A percentile compares a stretch with the other conserved stretches of the same genome.
Evolutionary conservation across 768 basidiomycete genomes (phyloP).

Genomic region (Agrocybe chaxingu): DNA sequence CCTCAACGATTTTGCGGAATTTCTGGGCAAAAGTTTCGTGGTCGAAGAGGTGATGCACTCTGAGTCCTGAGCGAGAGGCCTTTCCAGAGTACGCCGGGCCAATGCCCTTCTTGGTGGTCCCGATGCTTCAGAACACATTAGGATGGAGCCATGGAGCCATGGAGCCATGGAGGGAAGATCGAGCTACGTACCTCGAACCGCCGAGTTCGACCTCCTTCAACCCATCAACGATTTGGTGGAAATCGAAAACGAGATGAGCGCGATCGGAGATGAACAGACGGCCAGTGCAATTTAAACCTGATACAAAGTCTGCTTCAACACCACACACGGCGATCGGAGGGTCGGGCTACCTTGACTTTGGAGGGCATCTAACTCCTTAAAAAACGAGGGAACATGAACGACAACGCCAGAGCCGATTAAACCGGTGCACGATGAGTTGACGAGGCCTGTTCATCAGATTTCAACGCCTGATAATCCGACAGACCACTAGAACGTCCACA

Average conservation of each 20-base stretch:
- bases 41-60: slow-evolving; percentile 96
- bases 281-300: slow-evolving; percentile 81
- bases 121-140: slow-evolving; percentile 57
- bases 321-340: neutral
- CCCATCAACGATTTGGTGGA: slow-evolving; percentile 99
- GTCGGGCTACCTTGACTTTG: slow-evolving; percentile 67
- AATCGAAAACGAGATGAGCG: slow-evolving; percentile 96
- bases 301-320: neutral
- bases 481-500: slow-evolving; percentile 17
- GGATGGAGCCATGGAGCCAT: neutral
- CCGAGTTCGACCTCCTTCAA: slow-evolving; percentile 97
- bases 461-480: slow-evolving; percentile 4
- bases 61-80: slow-evolving; percentile 91
- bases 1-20: slow-evolving; percentile 94
- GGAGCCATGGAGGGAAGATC: neutral
- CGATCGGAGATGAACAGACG: slow-evolving; percentile 94
- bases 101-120: slow-evolving; percentile 97
- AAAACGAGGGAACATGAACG: slow-evolving; percentile 93
- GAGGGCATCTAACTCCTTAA: slow-evolving; percentile 85
- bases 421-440: slow-evolving; percentile 82
- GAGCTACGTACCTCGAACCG: slow-evolving; percentile 58
- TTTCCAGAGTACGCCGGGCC: slow-evolving; percentile 98
- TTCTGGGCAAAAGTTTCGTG: slow-evolving; percentile 80
- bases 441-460: slow-evolving; percentile 51
- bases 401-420: slow-evolving; percentile 96